Conservation (phyloP, 2,329 filamentous ascomycete species). For the Helicocarpus griseus region DNA sequence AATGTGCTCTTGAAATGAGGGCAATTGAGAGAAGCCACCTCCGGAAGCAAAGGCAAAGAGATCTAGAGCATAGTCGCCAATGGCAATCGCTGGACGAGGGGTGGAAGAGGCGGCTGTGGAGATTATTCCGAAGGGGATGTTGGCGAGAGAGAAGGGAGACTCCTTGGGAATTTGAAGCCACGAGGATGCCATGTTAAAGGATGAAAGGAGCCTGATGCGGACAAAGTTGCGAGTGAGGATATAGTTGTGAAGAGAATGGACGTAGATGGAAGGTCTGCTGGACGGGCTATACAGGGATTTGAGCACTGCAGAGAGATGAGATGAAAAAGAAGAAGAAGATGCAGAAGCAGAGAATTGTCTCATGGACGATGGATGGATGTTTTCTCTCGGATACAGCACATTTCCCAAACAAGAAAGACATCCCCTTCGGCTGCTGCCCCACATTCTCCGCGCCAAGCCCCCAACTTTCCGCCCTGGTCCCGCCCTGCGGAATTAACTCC, state of each 20-base stretch:
- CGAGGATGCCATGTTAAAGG: conserved; percentile 31
- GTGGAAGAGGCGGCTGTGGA: conserved; percentile 48
- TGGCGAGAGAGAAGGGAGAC: conserved; percentile 65
- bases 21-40: conserved; percentile 51
- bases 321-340: no score
- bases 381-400: no score
- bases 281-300: no score
- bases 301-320: not conserved
- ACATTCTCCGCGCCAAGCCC: not conserved
- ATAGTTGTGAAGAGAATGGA: no score
- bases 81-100: conserved; percentile 59
- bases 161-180: conserved; percentile 52
- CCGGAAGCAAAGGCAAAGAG: conserved; percentile 51
- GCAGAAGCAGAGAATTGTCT: not conserved
- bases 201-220: conserved; percentile 1
- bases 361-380: no score
- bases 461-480: not conserved
- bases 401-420: not conserved
- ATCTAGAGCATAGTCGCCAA: conserved; percentile 64
- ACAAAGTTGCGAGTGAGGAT: not conserved
- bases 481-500: not conserved
- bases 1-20: conserved; percentile 48
- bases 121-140: conserved; percentile 78
- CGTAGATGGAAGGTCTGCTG: not conserved
- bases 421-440: not conserved